Evolutionary conservation across 1,284 basidiomycete genomes (phyloP).

Genomic region (Trametes pubescens): DNA sequence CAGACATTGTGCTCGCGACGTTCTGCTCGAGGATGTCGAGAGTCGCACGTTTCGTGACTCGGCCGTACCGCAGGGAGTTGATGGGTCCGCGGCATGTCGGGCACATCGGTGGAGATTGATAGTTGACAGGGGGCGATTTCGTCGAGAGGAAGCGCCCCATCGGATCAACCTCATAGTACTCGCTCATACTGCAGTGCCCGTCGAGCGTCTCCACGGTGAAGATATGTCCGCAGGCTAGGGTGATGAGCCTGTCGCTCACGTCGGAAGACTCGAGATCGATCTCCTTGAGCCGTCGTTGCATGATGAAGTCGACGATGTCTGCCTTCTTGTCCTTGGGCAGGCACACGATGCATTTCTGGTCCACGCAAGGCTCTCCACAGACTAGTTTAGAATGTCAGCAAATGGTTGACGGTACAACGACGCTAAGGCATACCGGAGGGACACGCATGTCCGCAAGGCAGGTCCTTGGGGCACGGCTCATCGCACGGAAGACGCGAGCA

Average conservation of each 20-base stretch:
- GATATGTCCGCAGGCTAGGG: slow-evolving; percentile 67
- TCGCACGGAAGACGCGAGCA: slow-evolving; percentile 77
- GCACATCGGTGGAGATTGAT: slow-evolving; percentile 59
- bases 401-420: neutral
- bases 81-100: slow-evolving; percentile 63
- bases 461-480: slow-evolving; percentile 53
- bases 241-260: slow-evolving; percentile 66
- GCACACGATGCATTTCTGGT: slow-evolving; percentile 66
- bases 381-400: slow-evolving; percentile 48
- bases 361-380: slow-evolving; percentile 70
- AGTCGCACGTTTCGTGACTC: slow-evolving; percentile 66
- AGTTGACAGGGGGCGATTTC: slow-evolving; percentile 50
- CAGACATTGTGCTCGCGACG: slow-evolving; percentile 60
- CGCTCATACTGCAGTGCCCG: slow-evolving; percentile 59
- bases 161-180: slow-evolving; percentile 56
- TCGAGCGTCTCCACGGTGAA: slow-evolving; percentile 81
- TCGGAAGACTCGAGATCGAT: slow-evolving; percentile 52
- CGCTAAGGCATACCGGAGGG: slow-evolving; percentile 60
- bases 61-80: slow-evolving; percentile 62
- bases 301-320: slow-evolving; percentile 66
- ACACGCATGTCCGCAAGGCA: slow-evolving; percentile 70
- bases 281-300: slow-evolving; percentile 61
- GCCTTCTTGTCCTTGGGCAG: slow-evolving; percentile 49
- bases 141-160: slow-evolving; percentile 53
- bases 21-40: slow-evolving; percentile 72